Conservation (phyloP, 2,329 filamentous ascomycete species). For the Fusarium domesticum region DNA sequence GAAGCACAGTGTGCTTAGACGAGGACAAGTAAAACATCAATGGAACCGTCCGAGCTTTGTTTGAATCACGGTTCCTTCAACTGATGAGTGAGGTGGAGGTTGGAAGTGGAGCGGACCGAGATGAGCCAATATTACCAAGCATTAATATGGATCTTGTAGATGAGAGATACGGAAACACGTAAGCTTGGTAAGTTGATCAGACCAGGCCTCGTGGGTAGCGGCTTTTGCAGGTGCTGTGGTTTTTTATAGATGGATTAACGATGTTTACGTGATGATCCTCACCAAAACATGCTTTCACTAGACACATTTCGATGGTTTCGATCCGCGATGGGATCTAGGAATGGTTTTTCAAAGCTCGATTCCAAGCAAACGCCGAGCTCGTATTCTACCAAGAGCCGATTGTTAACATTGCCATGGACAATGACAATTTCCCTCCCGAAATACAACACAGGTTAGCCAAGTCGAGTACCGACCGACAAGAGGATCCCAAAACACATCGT, state of each 20-base stretch:
- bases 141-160: constrained; percentile 1
- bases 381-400: no score
- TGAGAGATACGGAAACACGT: constrained; percentile 17
- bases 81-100: constrained; percentile 3
- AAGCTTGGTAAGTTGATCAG: constrained; percentile 6
- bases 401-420: no score
- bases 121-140: not conserved
- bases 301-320: no score
- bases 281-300: not conserved
- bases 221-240: no score
- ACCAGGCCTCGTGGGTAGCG: not conserved
- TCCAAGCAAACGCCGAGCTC: not conserved
- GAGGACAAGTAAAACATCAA: constrained; percentile 14
- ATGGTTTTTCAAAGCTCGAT: not conserved
- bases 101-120: constrained; percentile 1
- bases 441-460: no score
- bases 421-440: no score
- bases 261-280: not conserved
- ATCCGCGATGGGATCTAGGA: not conserved
- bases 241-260: no score
- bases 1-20: constrained; percentile 19
- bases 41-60: not conserved
- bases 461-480: no score
- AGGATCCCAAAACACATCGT: not conserved
- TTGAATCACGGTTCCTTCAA: not conserved